Evolutionary conservation across 1,139 yeast genomes (phyloP), one percentile per base, ranked within the genome.

Genomic region (Candida labiduridarum): DNA sequence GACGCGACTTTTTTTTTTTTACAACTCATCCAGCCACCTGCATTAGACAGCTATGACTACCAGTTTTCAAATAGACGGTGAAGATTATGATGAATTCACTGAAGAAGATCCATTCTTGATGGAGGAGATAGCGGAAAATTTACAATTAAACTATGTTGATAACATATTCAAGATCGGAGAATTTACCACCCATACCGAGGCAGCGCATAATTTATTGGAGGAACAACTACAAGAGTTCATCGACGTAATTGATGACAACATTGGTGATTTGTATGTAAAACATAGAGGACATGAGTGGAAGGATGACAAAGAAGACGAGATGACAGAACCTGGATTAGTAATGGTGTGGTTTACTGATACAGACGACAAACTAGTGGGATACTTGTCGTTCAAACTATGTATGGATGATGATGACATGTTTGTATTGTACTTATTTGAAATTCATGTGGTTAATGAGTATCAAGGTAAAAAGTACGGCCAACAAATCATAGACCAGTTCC

Each of bases 401-500:
- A 30, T 55, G 14, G 72, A 71, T 41, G 63, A 62, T 19, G 65
- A 64, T n/a, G 60, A 52, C 5, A 44, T 53, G 7, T 67, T 66
- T 51, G 78, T 74, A 25, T 60, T 83, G 7, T 83, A 80, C 56
- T 65, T 83, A 35, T 83, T 80, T 59, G 87, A 83, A 60, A 74
- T 83, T 46, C 87, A 83, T 51, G 72, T 80, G 2, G 50, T 52
- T 19, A 63, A 67, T 1, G 18, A 50, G 18, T 62, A 48, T 49
- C 80, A 74, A 52, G 62, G 67, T 9, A 51, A 50, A 12, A 61
- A 67, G 11, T 45, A 72, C 2, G 86, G 85, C 1, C 40, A 63
- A 2, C 30, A 30, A 5, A 58, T 82, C 31, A 62, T 82, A 45
- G 49, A 46, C 1, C 41, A 53, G 2, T 66, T 77, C 34, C 77